These are phyloP conservation scores for Penicillium olsonii DNA, from an alignment of 2,329 filamentous ascomycete species.

Conservation along the genomic window DNA sequence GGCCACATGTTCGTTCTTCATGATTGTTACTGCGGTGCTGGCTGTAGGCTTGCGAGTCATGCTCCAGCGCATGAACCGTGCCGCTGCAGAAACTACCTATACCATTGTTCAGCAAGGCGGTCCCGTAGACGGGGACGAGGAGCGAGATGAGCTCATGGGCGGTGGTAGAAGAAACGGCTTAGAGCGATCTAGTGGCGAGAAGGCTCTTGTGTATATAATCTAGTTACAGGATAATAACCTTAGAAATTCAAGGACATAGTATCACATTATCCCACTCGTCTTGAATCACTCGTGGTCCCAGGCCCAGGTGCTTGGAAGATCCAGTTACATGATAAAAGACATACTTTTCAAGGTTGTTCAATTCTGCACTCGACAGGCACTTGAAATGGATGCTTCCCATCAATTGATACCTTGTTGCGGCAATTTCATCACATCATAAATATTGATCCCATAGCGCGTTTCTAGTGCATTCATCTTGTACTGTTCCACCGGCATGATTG, in stretches of 20 bases:
- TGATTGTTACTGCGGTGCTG: slow-evolving; percentile 61
- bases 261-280: no score
- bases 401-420: background rate
- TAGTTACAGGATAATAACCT: background rate
- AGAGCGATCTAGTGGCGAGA: slow-evolving; percentile 20
- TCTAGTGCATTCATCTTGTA: background rate
- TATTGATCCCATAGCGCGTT: background rate
- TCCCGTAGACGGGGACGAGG: slow-evolving; percentile 22
- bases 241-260: background rate
- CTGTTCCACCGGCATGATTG: background rate
- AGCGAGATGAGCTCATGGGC: slow-evolving; percentile 34
- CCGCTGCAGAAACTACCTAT: slow-evolving; percentile 4
- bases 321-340: no score
- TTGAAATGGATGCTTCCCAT: no score
- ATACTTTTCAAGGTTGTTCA: no score
- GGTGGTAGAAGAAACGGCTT: slow-evolving; percentile 21
- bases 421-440: background rate
- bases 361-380: no score
- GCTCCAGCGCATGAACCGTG: slow-evolving; percentile 53
- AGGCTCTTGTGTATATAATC: slow-evolving; percentile 31
- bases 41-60: slow-evolving; percentile 58
- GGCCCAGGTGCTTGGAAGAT: no score
- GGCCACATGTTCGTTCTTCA: slow-evolving; percentile 62
- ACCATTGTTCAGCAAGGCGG: slow-evolving; percentile 7
- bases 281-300: no score